Evolutionary conservation across 2,329 filamentous ascomycete species (phyloP).

Genomic region (Trichoderma breve): DNA sequence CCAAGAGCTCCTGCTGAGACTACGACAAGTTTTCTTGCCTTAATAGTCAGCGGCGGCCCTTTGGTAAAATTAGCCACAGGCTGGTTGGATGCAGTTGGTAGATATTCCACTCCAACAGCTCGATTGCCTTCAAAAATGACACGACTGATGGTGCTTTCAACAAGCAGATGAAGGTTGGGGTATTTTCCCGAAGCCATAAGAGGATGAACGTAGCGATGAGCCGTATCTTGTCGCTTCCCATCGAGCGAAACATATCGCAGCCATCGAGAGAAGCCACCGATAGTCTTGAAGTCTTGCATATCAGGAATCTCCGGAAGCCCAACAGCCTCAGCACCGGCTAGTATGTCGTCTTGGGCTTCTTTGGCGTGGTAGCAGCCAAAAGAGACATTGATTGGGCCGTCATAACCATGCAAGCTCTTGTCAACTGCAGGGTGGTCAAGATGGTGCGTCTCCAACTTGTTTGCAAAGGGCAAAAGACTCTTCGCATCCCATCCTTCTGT

Average conservation of each 20-base stretch:
- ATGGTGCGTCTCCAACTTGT: slow-evolving; percentile 56
- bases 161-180: slow-evolving; percentile 59
- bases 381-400: slow-evolving; percentile 56
- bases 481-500: slow-evolving; percentile 34
- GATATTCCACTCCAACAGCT: slow-evolving; percentile 60
- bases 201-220: slow-evolving; percentile 46
- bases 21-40: slow-evolving; percentile 32
- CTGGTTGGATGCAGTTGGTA: slow-evolving; percentile 39
- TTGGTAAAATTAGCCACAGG: slow-evolving; percentile 16
- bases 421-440: slow-evolving; percentile 33
- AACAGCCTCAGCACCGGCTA: slow-evolving; percentile 47
- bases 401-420: slow-evolving; percentile 47
- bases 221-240: slow-evolving; percentile 57
- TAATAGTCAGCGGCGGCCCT: slow-evolving; percentile 23
- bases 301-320: slow-evolving; percentile 48
- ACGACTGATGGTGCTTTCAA: slow-evolving; percentile 54
- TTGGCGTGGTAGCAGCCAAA: slow-evolving; percentile 45
- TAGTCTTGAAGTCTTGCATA: slow-evolving; percentile 48
- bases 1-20: slow-evolving; percentile 48
- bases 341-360: slow-evolving; percentile 46
- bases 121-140: slow-evolving; percentile 51
- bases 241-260: slow-evolving; percentile 44
- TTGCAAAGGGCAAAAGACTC: slow-evolving; percentile 34
- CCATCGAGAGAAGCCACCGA: slow-evolving; percentile 33
- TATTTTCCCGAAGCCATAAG: slow-evolving; percentile 38